phyloP scores from a whole-genome alignment of 495 filamentous ascomycete species.

The Daldinia vernicosa region DNA sequence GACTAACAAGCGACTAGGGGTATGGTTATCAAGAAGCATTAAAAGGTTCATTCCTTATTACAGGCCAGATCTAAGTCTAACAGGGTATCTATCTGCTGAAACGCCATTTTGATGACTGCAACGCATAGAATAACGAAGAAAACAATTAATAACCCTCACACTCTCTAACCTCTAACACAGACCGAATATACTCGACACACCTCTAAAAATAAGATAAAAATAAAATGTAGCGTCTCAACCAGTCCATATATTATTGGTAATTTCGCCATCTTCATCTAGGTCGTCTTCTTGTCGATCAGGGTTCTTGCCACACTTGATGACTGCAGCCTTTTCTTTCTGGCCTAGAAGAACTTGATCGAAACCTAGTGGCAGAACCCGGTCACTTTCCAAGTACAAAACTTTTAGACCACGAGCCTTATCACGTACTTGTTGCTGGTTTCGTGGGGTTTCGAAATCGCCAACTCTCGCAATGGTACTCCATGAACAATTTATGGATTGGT shows the following conservation, averaged over 20 bases:
- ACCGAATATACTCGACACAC: too few species aligned
- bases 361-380: slow-evolving; percentile 52
- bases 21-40: not conserved
- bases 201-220: not conserved
- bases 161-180: too few species aligned
- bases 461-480: slow-evolving; percentile 62
- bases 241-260: slow-evolving; percentile 46
- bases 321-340: slow-evolving; percentile 56
- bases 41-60: not conserved
- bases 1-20: not conserved
- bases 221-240: slow-evolving; percentile 1
- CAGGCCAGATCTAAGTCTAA: not conserved
- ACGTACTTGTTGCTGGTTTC: slow-evolving; percentile 70
- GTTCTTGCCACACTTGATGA: slow-evolving; percentile 54
- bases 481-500: slow-evolving; percentile 58
- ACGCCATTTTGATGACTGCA: not conserved
- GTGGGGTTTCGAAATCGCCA: slow-evolving; percentile 51
- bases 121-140: not conserved
- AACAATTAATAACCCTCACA: too few species aligned
- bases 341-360: slow-evolving; percentile 61
- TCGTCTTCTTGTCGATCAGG: slow-evolving; percentile 57
- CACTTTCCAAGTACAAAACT: slow-evolving; percentile 63
- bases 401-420: slow-evolving; percentile 75
- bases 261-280: slow-evolving; percentile 43
- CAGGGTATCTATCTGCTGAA: not conserved